A percentile compares a stretch with the other conserved stretches of the same genome.
Evolutionary conservation across 192 early-diverging fungal genomes (phyloP).

Genomic region (Coemansia umbellata): DNA sequence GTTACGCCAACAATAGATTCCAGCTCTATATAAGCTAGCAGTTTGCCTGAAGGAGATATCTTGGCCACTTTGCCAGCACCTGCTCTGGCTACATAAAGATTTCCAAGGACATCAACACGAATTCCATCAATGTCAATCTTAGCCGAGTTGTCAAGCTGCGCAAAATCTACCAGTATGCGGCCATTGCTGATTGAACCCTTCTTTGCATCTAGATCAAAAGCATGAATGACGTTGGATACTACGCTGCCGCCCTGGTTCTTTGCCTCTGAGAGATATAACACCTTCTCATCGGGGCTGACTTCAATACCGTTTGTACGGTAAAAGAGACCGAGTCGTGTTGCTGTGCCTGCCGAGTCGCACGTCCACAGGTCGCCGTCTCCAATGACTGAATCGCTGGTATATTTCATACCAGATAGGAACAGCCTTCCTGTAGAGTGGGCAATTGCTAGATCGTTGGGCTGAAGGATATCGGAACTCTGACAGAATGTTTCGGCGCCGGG

Average conservation of each 20-base stretch:
- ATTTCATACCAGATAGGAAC: constrained; percentile 48
- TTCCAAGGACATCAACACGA: constrained; percentile 51
- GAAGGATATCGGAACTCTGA: constrained; percentile 24
- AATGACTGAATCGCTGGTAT: constrained; percentile 24
- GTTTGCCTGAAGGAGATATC: constrained; percentile 38
- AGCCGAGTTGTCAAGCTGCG: constrained; percentile 37
- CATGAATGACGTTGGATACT: constrained; percentile 46
- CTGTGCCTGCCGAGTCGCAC: constrained; percentile 38
- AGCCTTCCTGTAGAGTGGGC: constrained; percentile 29
- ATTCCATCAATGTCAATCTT: constrained; percentile 56
- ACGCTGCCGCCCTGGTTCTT: constrained; percentile 34
- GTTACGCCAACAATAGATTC: constrained; percentile 20
- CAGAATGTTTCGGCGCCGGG: constrained; percentile 28
- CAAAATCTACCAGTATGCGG: constrained; percentile 50
- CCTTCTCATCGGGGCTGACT: constrained; percentile 53
- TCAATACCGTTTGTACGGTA: constrained; percentile 59
- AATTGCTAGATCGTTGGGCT: constrained; percentile 56
- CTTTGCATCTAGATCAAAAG: constrained; percentile 44
- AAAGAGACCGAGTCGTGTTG: constrained; percentile 30
- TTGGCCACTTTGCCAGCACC: constrained; percentile 51
- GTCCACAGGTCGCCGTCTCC: constrained; percentile 54
- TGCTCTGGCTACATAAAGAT: constrained; percentile 56
- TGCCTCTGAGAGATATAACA: constrained; percentile 56
- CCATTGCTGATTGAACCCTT: constrained; percentile 22
- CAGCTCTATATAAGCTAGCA: constrained; percentile 30